Base-by-base conservation (phyloP, 805 yeast genomes). In the Wickerhamomyces hampshirensis region DNA sequence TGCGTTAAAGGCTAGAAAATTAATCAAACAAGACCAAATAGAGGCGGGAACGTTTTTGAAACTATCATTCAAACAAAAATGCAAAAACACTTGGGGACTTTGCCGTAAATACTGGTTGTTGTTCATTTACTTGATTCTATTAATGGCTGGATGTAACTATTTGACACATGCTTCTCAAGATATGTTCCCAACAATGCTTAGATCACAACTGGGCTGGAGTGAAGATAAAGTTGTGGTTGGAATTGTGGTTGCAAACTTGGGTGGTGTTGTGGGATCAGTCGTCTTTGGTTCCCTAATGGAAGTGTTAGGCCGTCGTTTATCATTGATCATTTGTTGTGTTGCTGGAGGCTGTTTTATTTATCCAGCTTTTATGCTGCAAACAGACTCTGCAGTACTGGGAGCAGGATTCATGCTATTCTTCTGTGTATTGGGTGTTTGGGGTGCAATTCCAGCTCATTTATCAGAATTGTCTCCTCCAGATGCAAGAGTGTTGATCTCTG, bases 151-250 rank as follows among this genome's bases (percentile, higher is more conserved):
- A 17, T 73, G 79, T 61, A 81, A 81, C 60, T 82, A 77, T 60
- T 68, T 73, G 65, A 72, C 84, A 4, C 91, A 82, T 48, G 85
- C 86, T 2, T 73, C 86, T 7, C 88, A 82, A 58, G 91, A 82
- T 59, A 64, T 83, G 57, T 78, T 69, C 55, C 84, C 86, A 30
- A 78, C 87, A 2, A 63, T 77, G 63, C 59, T 82, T 33, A 65
- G 69, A 28, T 65, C 64, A 23, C 86, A 81, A 54, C 61, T 75
- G 19, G 61, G 53, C n/a, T 67, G 65, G 41, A 58, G 72, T 16
- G 47, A 53, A 11, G 61, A 80, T 50, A 63, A 68, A 21, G 59
- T 69, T 24, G 79, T 87, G 0, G 79, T 79, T 18, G 74, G 78
- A 29, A 73, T 75, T 58, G 71, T 71, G 13, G 76, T 80, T 10